phyloP scores from a whole-genome alignment of 1,139 yeast species.

The Nakaseomyces sp. region DNA sequence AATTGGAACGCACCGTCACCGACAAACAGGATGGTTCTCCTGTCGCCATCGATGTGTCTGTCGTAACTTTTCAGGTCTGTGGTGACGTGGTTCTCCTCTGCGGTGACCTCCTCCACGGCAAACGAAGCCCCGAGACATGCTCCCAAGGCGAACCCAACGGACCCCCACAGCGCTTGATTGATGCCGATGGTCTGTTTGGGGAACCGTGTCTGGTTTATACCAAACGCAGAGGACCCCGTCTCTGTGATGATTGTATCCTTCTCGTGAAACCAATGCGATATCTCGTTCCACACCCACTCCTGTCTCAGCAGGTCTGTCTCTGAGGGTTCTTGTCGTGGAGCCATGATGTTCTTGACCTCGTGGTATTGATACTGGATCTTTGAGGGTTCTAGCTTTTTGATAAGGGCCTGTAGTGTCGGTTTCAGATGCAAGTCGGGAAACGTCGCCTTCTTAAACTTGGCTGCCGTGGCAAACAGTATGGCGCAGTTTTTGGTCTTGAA shows the following conservation, averaged over 20 bases:
- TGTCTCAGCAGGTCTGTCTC: conserved; percentile 44
- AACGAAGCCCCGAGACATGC: conserved; percentile 76
- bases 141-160: conserved; percentile 79
- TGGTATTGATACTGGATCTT: conserved; percentile 29
- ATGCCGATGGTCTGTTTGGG: conserved; percentile 65
- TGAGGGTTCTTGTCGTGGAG: conserved; percentile 32
- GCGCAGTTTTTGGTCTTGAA: conserved; percentile 67
- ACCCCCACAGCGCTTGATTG: conserved; percentile 84
- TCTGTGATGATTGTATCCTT: conserved; percentile 77
- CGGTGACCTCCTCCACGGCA: conserved; percentile 53
- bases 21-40: conserved; percentile 68
- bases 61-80: conserved; percentile 37
- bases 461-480: conserved; percentile 73
- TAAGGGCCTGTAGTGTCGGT: conserved; percentile 44
- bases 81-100: background rate
- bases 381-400: conserved; percentile 32
- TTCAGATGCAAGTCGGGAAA: conserved; percentile 72
- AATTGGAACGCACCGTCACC: conserved; percentile 89
- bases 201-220: conserved; percentile 68
- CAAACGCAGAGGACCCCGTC: conserved; percentile 86
- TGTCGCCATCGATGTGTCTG: conserved; percentile 34
- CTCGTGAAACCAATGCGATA: conserved; percentile 63
- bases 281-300: conserved; percentile 74
- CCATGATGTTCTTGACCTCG: conserved; percentile 22
- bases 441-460: conserved; percentile 60